Base-by-base conservation (phyloP, 1,284 basidiomycete genomes). In the Apiotrichum mycotoxinovorans region DNA sequence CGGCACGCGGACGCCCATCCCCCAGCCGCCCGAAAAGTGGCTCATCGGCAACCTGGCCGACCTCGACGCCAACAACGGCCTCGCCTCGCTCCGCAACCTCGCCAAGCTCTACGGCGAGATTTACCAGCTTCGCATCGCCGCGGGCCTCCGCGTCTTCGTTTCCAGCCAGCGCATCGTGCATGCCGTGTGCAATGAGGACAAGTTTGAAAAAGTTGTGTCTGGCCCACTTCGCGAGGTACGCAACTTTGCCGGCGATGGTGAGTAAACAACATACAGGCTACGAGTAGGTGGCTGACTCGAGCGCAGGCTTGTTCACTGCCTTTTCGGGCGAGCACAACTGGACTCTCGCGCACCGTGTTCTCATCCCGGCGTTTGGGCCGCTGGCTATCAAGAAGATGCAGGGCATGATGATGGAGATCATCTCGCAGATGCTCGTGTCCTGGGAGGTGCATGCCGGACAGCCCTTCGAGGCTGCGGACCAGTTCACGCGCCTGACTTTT, bases 281-380 rank as follows among this genome's bases (percentile, higher is more conserved):
- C n/a, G n/a, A n/a, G n/a, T n/a, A n/a, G n/a, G n/a, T n/a, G n/a
- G n/a, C n/a, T n/a, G n/a, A n/a, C n/a, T n/a, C n/a, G n/a, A n/a
- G n/a, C n/a, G n/a, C n/a, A n/a, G n/a, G n/a, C 34, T 57, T 69
- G 37, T 69, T 69, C 55, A 69, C 67, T 68, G 80, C 81, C 0
- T 70, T 76, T 27, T 63, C 71, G 18, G 73, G 77, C 8, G 82
- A 84, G 60, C 74, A 75, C 40, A 81, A 81, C 66, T 83, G 82
- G 82, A 55, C 57, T 23, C 57, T 66, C 4, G 64, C 65, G 79
- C 81, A 84, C 69, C 80, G 81, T 34, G 73, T 84, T 40, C 77
- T 84, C 20, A 80, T 82, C 73, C 82, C 82, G 14, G 79, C 80
- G 2, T 83, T 83, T 67, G 80, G 81, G 26, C 79, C 80, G 0